A percentile compares a stretch with the other conserved stretches of the same genome.
phyloP scores from a whole-genome alignment of 768 basidiomycete genomes.

The Mycena crocata region DNA sequence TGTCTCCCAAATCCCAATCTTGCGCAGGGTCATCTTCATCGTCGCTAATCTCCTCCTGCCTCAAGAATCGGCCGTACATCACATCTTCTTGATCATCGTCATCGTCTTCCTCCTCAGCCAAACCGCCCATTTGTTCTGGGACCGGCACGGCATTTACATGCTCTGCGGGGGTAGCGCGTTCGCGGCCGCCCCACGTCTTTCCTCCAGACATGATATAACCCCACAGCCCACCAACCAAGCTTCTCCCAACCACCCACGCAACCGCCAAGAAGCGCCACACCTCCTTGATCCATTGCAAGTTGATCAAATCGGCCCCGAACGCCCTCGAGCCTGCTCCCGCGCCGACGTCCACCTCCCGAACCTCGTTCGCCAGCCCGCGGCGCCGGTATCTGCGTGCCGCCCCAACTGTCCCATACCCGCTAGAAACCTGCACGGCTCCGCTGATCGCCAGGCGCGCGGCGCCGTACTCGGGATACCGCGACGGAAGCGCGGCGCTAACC shows the following conservation, averaged over 20 bases:
- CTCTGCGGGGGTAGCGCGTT: not conserved
- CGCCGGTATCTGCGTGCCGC: conserved; percentile 36
- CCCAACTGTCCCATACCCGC: conserved; percentile 16
- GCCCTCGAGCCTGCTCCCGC: conserved; percentile 51
- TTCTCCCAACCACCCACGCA: conserved; percentile 20
- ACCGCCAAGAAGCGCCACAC: conserved; percentile 41
- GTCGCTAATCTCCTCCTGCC: conserved; percentile 35
- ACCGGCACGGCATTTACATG: not conserved
- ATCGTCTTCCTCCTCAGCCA: conserved; percentile 20
- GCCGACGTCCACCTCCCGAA: conserved; percentile 56
- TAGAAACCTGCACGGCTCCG: conserved; percentile 48
- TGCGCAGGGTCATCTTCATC: conserved; percentile 20
- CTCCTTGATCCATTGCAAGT: conserved; percentile 36
- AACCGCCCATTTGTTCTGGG: not conserved
- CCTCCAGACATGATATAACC: conserved; percentile 11
- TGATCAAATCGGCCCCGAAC: conserved; percentile 52
- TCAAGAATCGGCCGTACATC: conserved; percentile 30
- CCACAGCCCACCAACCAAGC: conserved; percentile 22
- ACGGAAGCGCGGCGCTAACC: conserved; percentile 44
- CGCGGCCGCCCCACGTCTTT: conserved; percentile 12
- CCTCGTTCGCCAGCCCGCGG: conserved; percentile 63
- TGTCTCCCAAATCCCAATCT: conserved; percentile 13
- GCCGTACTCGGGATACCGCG: conserved; percentile 40
- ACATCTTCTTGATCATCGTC: conserved; percentile 14
- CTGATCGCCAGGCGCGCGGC: conserved; percentile 53